Base-by-base conservation (phyloP, 768 basidiomycete species). In the Pleurotus platypus region DNA sequence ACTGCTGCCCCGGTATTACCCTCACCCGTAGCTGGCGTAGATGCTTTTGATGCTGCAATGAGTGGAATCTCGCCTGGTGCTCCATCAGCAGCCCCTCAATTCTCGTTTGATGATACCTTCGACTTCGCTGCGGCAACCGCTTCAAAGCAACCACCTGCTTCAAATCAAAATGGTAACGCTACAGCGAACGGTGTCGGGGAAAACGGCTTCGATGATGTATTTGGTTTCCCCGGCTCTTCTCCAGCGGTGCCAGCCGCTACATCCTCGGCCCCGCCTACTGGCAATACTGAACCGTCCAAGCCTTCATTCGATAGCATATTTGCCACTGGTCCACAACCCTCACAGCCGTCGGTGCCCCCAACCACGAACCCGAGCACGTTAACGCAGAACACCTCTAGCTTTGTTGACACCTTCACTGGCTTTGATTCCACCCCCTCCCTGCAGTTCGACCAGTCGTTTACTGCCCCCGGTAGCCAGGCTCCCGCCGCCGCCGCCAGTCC, bases 41-140 rank as follows among this genome's bases (percentile, higher is more conserved):
- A 76, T 60, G 89, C 82, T 50, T 90, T 92, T 62, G 90, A 92
- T 64, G 89, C 90, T 65, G 85, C 87, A 0, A 76, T 92, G 65
- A 81, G 51, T 26, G 84, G 15, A 83, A 80, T 59, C 71, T 82
- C 18, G 69, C 82, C 0, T 66, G 67, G 69, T 7, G 61, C 70
- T 2, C 43, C 65, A 8, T 63, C 80, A 9, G 60, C 75, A 5
- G 61, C 73, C 4, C 68, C 75, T 20, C 63, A 70, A 20, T 83
- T 90, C 62, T 77, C 84, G 3, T 91, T 92, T 56, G 78, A 80
- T 16, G 78, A 79, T 57, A 75, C 72, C 43, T 90, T 91, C 64
- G 87, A 90, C 68, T 87, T 86, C 56, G 62, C 59, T 11, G 64
- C 72, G 47, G 75, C 78, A 5, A 67, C 75, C 4, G 72, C 69